A percentile compares a stretch with the other conserved stretches of the same genome.
Evolutionary conservation across 2,329 filamentous ascomycete genomes (phyloP).

Genomic region (Penicillium digitatum): DNA sequence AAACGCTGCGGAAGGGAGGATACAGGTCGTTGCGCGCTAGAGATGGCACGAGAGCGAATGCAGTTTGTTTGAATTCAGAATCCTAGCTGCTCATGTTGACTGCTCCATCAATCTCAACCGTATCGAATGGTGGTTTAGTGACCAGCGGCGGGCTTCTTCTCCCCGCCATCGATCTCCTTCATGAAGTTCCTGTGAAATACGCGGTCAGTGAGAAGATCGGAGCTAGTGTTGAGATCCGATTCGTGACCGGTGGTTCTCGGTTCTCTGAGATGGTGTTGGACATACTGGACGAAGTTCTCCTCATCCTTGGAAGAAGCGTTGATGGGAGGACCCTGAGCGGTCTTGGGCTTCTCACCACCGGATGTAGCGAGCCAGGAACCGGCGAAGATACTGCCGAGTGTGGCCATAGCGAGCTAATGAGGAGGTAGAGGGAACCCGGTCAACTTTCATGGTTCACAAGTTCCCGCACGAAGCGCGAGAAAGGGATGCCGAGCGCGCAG

Average conservation of each 20-base stretch:
- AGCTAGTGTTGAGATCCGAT: not conserved
- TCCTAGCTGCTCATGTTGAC: constrained; percentile 13
- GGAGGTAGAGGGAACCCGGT: constrained; percentile 9
- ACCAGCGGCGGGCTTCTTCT: constrained; percentile 38
- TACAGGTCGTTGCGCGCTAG: constrained; percentile 11
- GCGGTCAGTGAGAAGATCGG: not conserved
- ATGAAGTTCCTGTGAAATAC: constrained; percentile 47
- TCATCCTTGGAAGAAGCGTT: constrained; percentile 64
- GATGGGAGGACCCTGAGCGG: constrained; percentile 52
- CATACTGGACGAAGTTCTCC: constrained; percentile 66
- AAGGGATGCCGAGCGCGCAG: constrained; percentile 18
- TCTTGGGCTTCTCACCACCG: constrained; percentile 38
- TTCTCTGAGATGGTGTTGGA: constrained; percentile 12
- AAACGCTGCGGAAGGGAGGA: constrained; percentile 6
- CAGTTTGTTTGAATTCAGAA: constrained; percentile 15
- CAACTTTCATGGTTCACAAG: constrained; percentile 17
- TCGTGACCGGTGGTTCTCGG: not conserved
- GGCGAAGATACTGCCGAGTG: constrained; percentile 50
- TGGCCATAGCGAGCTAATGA: constrained; percentile 58
- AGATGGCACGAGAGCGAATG: constrained; percentile 13
- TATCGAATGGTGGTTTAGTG: constrained; percentile 28
- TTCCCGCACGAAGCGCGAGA: constrained; percentile 13
- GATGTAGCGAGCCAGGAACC: constrained; percentile 46
- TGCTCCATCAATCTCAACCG: constrained; percentile 17
- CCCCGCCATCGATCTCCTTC: constrained; percentile 48